Percentiles rank a stretch among this genome's conserved stretches.
These are phyloP conservation scores for Phytopythium oedochilum DNA, from an alignment of 352 stramenopile genomes.

Conservation along the genomic window DNA sequence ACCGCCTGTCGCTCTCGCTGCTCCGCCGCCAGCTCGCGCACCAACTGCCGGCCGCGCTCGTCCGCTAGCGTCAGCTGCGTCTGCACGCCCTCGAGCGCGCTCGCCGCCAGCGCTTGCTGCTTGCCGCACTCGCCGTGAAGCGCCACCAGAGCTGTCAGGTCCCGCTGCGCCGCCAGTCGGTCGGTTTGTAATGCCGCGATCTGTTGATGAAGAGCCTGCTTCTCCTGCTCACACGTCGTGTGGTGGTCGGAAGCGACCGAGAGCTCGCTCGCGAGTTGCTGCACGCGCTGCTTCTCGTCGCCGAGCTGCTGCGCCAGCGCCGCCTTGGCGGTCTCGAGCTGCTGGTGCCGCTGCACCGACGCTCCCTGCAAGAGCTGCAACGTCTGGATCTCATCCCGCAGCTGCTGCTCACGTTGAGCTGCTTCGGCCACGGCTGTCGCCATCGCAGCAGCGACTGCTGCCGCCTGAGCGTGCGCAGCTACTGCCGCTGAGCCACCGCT, in stretches of 20 bases:
- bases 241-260: not conserved
- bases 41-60: constrained; percentile 23
- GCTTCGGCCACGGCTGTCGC: not conserved
- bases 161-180: constrained; percentile 4
- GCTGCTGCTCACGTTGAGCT: constrained; percentile 6
- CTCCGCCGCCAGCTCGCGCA: constrained; percentile 17
- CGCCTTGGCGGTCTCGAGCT: constrained; percentile 2
- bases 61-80: constrained; percentile 20
- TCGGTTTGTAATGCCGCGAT: constrained; percentile 11
- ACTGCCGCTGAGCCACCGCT: not conserved
- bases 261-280: not conserved
- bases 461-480: not conserved
- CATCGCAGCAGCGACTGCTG: not conserved
- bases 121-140: constrained; percentile 21
- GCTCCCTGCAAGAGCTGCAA: not conserved
- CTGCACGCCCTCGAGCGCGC: constrained; percentile 21
- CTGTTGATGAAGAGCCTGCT: constrained; percentile 15
- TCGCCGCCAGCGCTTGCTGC: constrained; percentile 18
- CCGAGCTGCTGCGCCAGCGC: constrained; percentile 3
- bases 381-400: constrained; percentile 3
- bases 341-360: not conserved
- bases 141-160: constrained; percentile 12
- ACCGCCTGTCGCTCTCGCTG: constrained; percentile 22
- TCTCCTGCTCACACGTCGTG: constrained; percentile 8
- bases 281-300: not conserved